Evolutionary conservation across 108 stramenopile genomes (phyloP).

Genomic region (Nitzschia palea): DNA sequence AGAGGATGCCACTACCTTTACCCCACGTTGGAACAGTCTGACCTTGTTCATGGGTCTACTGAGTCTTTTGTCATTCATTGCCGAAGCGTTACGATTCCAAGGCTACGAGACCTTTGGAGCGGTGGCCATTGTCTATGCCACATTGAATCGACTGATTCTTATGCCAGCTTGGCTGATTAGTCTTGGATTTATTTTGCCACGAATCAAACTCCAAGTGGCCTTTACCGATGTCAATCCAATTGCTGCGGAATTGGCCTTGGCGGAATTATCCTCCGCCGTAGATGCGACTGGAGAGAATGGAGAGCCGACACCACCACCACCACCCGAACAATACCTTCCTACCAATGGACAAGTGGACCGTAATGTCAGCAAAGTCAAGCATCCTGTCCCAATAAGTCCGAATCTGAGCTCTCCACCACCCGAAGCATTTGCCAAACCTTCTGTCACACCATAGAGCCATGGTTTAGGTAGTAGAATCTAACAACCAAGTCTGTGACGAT

Average conservation of each 20-base stretch:
- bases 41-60: constrained; percentile 28
- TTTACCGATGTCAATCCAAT: constrained; percentile 7
- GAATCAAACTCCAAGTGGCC: constrained; percentile 1
- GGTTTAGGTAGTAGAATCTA: too few species aligned
- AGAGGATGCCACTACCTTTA: constrained; percentile 22
- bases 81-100: constrained; percentile 25
- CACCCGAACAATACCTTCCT: too few species aligned
- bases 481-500: too few species aligned
- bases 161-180: constrained; percentile 34
- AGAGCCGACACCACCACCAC: too few species aligned
- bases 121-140: constrained; percentile 22
- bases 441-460: not conserved
- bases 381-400: too few species aligned
- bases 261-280: constrained; percentile 8
- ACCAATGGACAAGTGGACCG: too few species aligned
- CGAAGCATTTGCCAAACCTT: constrained; percentile 13
- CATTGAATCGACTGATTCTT: constrained; percentile 22
- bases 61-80: constrained; percentile 14
- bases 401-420: constrained; percentile 17
- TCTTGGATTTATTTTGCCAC: constrained; percentile 26
- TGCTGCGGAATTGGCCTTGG: constrained; percentile 7
- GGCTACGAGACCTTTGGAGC: not conserved
- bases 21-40: constrained; percentile 29
- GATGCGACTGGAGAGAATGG: too few species aligned
- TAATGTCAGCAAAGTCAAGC: too few species aligned